Evolutionary conservation across 257 asterid species (phyloP).

Genomic region (Nicotiana paniculata): DNA sequence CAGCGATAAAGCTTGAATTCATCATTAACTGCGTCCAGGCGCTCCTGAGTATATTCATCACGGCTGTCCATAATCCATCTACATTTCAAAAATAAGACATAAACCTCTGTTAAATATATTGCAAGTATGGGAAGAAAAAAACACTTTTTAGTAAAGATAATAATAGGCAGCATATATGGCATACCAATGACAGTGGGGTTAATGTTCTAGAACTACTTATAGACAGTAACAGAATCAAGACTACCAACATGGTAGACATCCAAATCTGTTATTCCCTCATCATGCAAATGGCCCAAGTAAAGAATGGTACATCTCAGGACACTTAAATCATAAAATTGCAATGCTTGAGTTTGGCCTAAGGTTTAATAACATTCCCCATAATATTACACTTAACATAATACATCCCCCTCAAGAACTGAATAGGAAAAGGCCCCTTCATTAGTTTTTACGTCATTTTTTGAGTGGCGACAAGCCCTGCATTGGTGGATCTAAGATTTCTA

Average conservation of each 20-base stretch:
- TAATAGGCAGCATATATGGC: neutral
- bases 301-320: neutral
- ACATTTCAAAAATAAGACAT: constrained; percentile 17
- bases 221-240: neutral
- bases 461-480: neutral
- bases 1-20: constrained; percentile 92
- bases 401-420: neutral
- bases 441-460: neutral
- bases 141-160: neutral
- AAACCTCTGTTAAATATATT: neutral
- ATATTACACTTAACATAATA: neutral
- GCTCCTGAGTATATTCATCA: constrained; percentile 86
- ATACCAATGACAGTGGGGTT: neutral
- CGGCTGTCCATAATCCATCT: constrained; percentile 99
- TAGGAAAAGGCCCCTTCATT: neutral
- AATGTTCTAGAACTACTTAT: neutral
- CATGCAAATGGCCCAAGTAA: neutral
- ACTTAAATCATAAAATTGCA: neutral
- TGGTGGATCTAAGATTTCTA: too few species aligned
- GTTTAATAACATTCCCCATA: neutral
- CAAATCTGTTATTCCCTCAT: neutral
- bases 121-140: neutral
- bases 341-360: neutral
- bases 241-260: neutral
- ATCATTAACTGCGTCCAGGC: constrained; percentile 71